These are phyloP conservation scores for Torulaspora delbrueckii DNA, from an alignment of 805 yeast genomes.

Conservation along the genomic window DNA sequence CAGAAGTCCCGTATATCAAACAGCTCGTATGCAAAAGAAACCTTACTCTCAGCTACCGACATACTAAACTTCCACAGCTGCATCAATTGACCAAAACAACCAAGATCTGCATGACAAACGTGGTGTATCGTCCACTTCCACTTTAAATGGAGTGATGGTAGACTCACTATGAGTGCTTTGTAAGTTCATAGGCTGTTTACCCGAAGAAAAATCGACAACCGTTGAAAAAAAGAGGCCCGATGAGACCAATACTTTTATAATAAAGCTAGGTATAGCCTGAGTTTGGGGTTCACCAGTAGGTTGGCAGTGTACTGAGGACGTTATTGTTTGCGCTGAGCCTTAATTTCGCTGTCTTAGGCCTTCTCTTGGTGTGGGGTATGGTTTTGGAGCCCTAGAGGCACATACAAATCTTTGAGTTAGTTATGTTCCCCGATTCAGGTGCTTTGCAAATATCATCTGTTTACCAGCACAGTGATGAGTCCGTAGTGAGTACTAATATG, in stretches of 20 bases:
- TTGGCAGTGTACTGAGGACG: neutral
- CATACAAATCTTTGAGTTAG: neutral
- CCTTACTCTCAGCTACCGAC: no score
- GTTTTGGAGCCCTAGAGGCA: neutral
- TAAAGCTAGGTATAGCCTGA: neutral
- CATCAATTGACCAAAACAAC: no score
- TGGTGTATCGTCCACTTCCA: no score
- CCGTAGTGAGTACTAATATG: neutral
- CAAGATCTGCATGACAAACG: no score
- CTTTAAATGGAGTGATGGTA: no score
- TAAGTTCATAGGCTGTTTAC: no score
- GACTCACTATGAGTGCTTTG: no score
- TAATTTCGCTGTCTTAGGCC: neutral
- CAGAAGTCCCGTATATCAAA: no score
- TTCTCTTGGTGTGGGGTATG: neutral
- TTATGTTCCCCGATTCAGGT: slow-evolving; percentile 4
- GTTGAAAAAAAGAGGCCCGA: neutral
- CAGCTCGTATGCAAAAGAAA: no score
- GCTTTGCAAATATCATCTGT: neutral
- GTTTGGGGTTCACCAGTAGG: neutral
- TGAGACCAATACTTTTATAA: neutral
- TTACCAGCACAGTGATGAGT: neutral
- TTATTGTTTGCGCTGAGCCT: neutral
- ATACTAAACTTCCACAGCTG: no score
- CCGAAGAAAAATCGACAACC: no score